Evolutionary conservation across 495 filamentous ascomycete species (phyloP).

Genomic region (Talaromyces wortmannii): DNA sequence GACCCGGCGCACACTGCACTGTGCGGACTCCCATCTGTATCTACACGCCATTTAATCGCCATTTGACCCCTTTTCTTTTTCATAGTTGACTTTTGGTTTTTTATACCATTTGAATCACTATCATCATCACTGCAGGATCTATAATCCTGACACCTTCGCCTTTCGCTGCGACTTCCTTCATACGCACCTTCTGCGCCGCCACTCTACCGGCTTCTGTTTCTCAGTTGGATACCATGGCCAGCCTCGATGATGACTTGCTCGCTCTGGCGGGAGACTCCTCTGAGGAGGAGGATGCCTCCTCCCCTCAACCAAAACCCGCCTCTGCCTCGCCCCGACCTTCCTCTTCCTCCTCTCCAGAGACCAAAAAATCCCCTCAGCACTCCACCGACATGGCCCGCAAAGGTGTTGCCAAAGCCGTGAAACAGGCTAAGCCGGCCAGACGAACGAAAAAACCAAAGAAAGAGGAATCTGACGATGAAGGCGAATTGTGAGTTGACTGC

Average conservation of each 20-base stretch:
- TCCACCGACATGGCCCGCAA: slow-evolving; percentile 35
- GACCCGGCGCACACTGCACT: too few relatives aligned
- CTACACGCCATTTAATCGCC: too few relatives aligned
- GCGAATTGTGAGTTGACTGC: slow-evolving; percentile 67
- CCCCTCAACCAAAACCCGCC: slow-evolving; percentile 28
- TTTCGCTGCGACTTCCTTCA: not conserved
- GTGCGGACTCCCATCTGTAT: too few relatives aligned
- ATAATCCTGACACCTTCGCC: not conserved
- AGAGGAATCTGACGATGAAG: slow-evolving; percentile 68
- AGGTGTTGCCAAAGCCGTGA: slow-evolving; percentile 34
- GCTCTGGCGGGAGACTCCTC: slow-evolving; percentile 68
- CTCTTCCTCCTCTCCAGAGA: slow-evolving; percentile 19
- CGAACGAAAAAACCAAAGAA: slow-evolving; percentile 31
- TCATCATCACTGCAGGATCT: not conserved
- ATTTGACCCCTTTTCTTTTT: too few relatives aligned
- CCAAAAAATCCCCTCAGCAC: slow-evolving; percentile 15
- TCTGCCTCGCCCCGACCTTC: slow-evolving; percentile 28
- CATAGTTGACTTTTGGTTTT: too few relatives aligned
- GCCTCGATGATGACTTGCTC: slow-evolving; percentile 82
- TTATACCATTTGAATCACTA: not conserved
- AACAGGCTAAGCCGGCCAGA: slow-evolving; percentile 32
- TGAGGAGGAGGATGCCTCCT: slow-evolving; percentile 44
- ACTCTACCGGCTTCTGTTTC: not conserved
- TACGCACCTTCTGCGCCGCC: not conserved
- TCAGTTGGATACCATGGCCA: slow-evolving; percentile 33